These are phyloP conservation scores for Colletotrichum truncatum DNA, from an alignment of 2,329 filamentous ascomycete genomes.

Conservation along the genomic window DNA sequence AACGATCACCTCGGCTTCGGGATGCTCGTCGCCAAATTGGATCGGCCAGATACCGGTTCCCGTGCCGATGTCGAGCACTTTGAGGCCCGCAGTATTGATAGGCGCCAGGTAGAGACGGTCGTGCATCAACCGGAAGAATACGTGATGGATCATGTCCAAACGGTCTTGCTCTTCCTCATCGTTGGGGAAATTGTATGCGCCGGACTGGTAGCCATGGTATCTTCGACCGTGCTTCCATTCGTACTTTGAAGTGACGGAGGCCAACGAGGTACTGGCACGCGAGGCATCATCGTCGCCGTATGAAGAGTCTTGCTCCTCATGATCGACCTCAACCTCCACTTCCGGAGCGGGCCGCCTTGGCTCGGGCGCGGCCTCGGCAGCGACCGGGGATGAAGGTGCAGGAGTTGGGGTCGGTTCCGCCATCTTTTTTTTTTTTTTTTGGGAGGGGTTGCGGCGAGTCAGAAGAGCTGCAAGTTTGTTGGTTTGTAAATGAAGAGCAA, in stretches of 20 bases:
- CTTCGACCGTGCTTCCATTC: slow-evolving; percentile 22
- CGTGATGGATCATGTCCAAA: slow-evolving; percentile 49
- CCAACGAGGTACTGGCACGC: slow-evolving; percentile 13
- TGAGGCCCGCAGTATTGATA: not conserved
- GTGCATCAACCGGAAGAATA: slow-evolving; percentile 39
- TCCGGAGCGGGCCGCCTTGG: not conserved
- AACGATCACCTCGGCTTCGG: slow-evolving; percentile 39
- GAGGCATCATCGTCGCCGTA: not conserved
- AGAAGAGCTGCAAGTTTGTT: not conserved
- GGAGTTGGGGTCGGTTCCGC: slow-evolving; percentile 9
- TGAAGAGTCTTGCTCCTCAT: slow-evolving; percentile 2
- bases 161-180: slow-evolving; percentile 49
- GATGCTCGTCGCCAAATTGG: slow-evolving; percentile 43
- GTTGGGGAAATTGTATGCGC: slow-evolving; percentile 43
- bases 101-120: slow-evolving; percentile 31
- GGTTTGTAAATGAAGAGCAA: not conserved
- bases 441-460: not conserved
- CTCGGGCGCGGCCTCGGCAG: not conserved
- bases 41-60: slow-evolving; percentile 47
- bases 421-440: too few relatives aligned
- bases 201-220: slow-evolving; percentile 24
- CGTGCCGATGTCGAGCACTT: slow-evolving; percentile 36
- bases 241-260: slow-evolving; percentile 6
- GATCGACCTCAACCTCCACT: slow-evolving; percentile 17
- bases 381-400: not conserved